Evolutionary conservation across 2,329 filamentous ascomycete species (phyloP).

Genomic region (Verticillium nubilum): DNA sequence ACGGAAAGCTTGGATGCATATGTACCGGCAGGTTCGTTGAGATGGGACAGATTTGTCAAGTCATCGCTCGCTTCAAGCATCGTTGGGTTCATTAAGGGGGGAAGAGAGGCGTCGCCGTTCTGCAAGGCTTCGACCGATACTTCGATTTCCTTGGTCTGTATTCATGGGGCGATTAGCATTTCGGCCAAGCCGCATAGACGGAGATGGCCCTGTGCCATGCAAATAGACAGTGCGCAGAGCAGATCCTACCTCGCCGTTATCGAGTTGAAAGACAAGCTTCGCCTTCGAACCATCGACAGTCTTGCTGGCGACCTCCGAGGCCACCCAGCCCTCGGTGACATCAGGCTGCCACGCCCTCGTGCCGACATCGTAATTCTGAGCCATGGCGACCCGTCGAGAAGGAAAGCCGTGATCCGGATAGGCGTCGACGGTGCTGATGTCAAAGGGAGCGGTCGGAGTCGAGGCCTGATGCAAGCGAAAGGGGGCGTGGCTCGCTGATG

Average conservation of each 20-base stretch:
- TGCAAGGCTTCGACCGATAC: constrained; percentile 72
- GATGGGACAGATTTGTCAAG: constrained; percentile 91
- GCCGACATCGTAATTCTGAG: constrained; percentile 91
- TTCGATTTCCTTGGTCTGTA: constrained; percentile 71
- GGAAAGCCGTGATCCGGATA: constrained; percentile 4
- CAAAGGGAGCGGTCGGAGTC: constrained; percentile 5
- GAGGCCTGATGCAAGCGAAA: constrained; percentile 5
- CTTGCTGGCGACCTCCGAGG: constrained; percentile 89
- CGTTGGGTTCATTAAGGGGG: constrained; percentile 94
- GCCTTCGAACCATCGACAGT: constrained; percentile 79
- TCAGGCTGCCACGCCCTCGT: constrained; percentile 99
- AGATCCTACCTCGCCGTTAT: constrained; percentile 77
- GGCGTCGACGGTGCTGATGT: constrained; percentile 8
- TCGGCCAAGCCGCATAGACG: constrained; percentile 7
- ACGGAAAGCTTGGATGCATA: neutral
- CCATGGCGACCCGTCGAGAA: constrained; percentile 50
- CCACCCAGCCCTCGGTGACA: constrained; percentile 91
- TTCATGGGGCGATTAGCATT: constrained; percentile 3
- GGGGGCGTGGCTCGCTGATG: constrained; percentile 8
- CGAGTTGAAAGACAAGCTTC: constrained; percentile 79
- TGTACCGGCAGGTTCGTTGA: constrained; percentile 94
- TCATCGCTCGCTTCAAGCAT: constrained; percentile 99
- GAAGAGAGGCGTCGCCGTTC: constrained; percentile 71
- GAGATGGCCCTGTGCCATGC: neutral
- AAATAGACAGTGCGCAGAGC: neutral